Evolutionary conservation across 106 monocot species (phyloP).

Genomic region (Ottelia alismoides): DNA sequence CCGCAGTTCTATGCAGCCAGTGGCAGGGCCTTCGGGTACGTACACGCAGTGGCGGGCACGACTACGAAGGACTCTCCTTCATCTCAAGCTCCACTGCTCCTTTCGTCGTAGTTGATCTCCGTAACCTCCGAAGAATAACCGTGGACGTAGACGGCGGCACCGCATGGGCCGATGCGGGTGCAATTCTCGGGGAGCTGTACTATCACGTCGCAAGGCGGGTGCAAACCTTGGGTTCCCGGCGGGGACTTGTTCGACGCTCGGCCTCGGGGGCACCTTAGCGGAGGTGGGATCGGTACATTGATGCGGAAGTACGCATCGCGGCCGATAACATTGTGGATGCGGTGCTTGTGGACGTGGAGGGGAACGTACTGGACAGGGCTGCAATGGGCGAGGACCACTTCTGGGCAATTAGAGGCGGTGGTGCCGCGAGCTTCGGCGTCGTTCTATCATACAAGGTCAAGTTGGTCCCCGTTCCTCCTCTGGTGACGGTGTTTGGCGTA

Average conservation of each 20-base stretch:
- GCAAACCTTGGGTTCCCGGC: conserved; percentile 14
- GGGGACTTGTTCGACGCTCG: conserved; percentile 17
- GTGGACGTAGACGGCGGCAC: not conserved
- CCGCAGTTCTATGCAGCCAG: conserved; percentile 12
- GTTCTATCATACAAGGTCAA: conserved; percentile 14
- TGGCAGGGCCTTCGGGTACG: conserved; percentile 4
- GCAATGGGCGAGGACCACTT: conserved; percentile 48
- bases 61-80: conserved; percentile 36
- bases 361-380: conserved; percentile 11
- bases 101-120: conserved; percentile 16
- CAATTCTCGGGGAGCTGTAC: conserved; percentile 30
- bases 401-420: conserved; percentile 47
- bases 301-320: conserved; percentile 15
- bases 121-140: conserved; percentile 1
- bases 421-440: conserved; percentile 22
- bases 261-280: conserved; percentile 32
- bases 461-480: conserved; percentile 15
- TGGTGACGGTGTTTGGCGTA: conserved; percentile 13
- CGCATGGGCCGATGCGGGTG: conserved; percentile 29
- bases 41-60: conserved; percentile 34
- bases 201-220: conserved; percentile 13
- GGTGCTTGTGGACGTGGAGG: conserved; percentile 13
- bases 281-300: conserved; percentile 21
- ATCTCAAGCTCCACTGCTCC: not conserved
- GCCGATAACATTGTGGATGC: conserved; percentile 21